phyloP scores from a whole-genome alignment of 108 stramenopile species.

The Heterococcus sp. region DNA sequence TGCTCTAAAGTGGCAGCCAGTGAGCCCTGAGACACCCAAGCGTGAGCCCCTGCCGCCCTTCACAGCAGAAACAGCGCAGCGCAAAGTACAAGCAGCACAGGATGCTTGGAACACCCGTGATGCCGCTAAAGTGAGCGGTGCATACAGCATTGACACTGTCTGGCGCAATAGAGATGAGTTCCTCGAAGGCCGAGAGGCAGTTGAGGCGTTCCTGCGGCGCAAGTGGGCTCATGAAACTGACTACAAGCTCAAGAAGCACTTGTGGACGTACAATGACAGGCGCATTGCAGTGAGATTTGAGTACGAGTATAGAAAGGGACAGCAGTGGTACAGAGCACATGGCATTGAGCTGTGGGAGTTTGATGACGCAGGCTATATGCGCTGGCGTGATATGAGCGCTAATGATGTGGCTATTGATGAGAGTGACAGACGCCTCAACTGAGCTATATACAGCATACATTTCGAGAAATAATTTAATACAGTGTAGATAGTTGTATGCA shows the following conservation, averaged over 20 bases:
- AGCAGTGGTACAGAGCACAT: conserved; percentile 64
- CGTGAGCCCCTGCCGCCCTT: no score
- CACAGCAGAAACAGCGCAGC: no score
- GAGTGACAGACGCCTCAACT: conserved; percentile 45
- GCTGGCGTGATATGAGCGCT: conserved; percentile 61
- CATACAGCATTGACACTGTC: conserved; percentile 58
- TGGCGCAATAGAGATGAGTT: conserved; percentile 61
- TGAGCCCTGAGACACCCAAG: no score
- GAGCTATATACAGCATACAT: background rate
- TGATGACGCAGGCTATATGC: conserved; percentile 60
- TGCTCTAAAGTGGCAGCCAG: no score
- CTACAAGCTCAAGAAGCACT: conserved; percentile 67
- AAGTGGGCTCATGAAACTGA: conserved; percentile 62
- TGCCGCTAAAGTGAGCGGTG: conserved; percentile 53
- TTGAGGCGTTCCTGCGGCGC: conserved; percentile 50
- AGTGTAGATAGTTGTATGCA: no score
- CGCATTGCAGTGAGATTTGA: conserved; percentile 69
- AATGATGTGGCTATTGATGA: conserved; percentile 66
- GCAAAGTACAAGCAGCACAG: no score
- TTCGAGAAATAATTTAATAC: no score
- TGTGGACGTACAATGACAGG: conserved; percentile 57
- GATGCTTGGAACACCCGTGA: conserved; percentile 68
- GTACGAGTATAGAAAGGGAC: conserved; percentile 57
- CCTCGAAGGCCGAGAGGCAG: conserved; percentile 51
- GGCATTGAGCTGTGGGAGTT: conserved; percentile 75